A percentile compares a stretch with the other conserved stretches of the same genome.
Evolutionary conservation across 2,329 filamentous ascomycete genomes (phyloP).

Genomic region (Cercospora zeae-maydis): DNA sequence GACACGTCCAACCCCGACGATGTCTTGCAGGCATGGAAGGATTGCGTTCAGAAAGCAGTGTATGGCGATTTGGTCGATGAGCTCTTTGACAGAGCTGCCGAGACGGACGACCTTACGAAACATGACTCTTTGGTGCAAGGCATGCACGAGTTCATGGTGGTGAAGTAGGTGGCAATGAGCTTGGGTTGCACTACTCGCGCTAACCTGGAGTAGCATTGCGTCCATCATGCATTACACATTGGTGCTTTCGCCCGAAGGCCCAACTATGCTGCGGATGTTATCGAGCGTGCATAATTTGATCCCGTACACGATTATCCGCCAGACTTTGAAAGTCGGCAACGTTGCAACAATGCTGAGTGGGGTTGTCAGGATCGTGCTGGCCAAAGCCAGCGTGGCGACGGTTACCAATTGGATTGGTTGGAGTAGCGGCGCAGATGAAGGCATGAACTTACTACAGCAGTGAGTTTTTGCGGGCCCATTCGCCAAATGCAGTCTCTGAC

Average conservation of each 20-base stretch:
- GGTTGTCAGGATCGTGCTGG: constrained; percentile 67
- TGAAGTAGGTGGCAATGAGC: constrained; percentile 56
- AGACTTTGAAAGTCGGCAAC: constrained; percentile 72
- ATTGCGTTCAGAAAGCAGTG: constrained; percentile 62
- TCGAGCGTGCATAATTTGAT: constrained; percentile 67
- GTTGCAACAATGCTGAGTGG: constrained; percentile 77
- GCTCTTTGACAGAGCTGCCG: constrained; percentile 58
- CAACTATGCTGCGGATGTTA: constrained; percentile 67
- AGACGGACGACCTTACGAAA: constrained; percentile 60
- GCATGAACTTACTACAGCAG: constrained; percentile 74
- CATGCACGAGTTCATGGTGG: constrained; percentile 63
- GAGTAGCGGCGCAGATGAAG: constrained; percentile 67
- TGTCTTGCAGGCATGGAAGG: constrained; percentile 62
- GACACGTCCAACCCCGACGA: constrained; percentile 58
- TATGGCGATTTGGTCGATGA: constrained; percentile 66
- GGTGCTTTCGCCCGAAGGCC: constrained; percentile 69
- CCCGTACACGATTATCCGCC: constrained; percentile 67
- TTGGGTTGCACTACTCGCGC: not conserved
- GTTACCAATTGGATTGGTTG: constrained; percentile 77
- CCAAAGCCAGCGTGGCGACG: constrained; percentile 71
- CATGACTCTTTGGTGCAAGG: constrained; percentile 61
- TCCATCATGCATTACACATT: constrained; percentile 72
- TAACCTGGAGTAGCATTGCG: constrained; percentile 54
- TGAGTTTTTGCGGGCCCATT: constrained; percentile 25
- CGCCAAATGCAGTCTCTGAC: not conserved